Evolutionary conservation across 164 flowering plant genomes (phyloP), one percentile per base, ranked within the genome.

Genomic region (Saururus chinensis): DNA sequence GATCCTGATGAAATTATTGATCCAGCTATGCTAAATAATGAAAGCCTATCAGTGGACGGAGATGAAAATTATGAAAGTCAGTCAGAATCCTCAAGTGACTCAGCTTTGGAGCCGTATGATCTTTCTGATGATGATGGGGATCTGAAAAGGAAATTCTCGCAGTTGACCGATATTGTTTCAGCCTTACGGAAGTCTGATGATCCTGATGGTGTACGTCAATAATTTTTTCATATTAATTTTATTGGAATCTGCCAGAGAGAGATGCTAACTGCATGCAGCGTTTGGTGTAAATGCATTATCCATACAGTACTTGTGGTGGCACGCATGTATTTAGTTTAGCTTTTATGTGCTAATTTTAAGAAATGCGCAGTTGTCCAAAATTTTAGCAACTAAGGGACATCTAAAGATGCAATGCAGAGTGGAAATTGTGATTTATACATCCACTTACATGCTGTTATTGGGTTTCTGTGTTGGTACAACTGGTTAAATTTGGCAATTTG

Each of bases 31-130:
- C 66, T 89, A 56, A 75, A 71, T 64, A 64, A 66, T 72, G 79
- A 71, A 52, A 56, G 69, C 2, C 59, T 53, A 48, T 76, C 77
- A 64, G 86, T 75, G 61, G 80, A 77, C 56, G 83, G 82, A 37
- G 83, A 74, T 17, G 75, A 74, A 72, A 86, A 83, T 76, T 59
- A 71, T 72, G 75, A 70, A 52, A 87, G 90, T 64, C 72, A 69
- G 61, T 85, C 87, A 62, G 97, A 85, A 66, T 41, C 80, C 40
- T 76, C 82, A 19, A 80, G 83, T 74, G 89, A 83, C 70, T 81
- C 96, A 42, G 87, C 96, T 53, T 78, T 95, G 62, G 86, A 82
- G 73, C 97, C 97, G 41, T 95, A 95, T 76, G 96, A 95, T 70
- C 77, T 95, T 79, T 63, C 84, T 54, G 97, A 95, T 79, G 96